These are phyloP conservation scores for Trametes maxima DNA, from an alignment of 768 basidiomycete genomes.

Conservation along the genomic window DNA sequence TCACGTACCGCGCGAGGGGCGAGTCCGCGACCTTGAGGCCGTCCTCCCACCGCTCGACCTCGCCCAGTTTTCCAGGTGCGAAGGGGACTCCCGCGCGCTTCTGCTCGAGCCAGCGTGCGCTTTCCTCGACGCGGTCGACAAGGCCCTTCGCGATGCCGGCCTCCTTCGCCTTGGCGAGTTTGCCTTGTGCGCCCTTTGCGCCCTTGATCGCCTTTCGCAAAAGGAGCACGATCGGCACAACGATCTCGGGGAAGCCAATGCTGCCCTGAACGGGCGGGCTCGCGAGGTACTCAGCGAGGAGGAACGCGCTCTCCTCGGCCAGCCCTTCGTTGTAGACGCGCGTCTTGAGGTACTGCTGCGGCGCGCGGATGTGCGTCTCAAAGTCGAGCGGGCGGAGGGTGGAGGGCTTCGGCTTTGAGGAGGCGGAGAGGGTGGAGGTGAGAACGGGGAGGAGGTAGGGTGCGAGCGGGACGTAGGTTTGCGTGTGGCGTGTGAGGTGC, in stretches of 20 bases:
- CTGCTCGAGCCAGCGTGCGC: constrained; percentile 74
- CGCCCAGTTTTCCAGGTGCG: constrained; percentile 66
- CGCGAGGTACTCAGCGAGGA: constrained; percentile 82
- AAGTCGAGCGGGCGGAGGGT: constrained; percentile 90
- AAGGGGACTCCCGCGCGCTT: constrained; percentile 72
- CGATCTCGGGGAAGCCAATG: constrained; percentile 92
- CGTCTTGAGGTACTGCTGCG: constrained; percentile 87
- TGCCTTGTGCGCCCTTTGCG: constrained; percentile 39
- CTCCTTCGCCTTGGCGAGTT: constrained; percentile 50
- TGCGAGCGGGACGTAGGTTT: constrained; percentile 84
- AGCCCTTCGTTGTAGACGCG: constrained; percentile 82
- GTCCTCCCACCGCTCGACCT: constrained; percentile 76
- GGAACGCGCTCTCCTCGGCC: constrained; percentile 77
- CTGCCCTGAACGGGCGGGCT: constrained; percentile 72
- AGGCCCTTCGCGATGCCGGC: constrained; percentile 68
- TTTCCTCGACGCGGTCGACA: constrained; percentile 87
- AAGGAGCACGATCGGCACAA: constrained; percentile 73
- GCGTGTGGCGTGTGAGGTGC: constrained; percentile 81
- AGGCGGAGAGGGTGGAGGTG: constrained; percentile 66
- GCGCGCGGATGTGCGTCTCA: constrained; percentile 83
- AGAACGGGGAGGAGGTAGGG: constrained; percentile 88
- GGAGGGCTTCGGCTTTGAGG: constrained; percentile 76
- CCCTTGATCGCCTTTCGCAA: constrained; percentile 77
- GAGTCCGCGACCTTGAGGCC: constrained; percentile 62
- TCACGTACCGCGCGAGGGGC: constrained; percentile 81